Evolutionary conservation across 768 basidiomycete genomes (phyloP).

Genomic region (Mycena amicta): DNA sequence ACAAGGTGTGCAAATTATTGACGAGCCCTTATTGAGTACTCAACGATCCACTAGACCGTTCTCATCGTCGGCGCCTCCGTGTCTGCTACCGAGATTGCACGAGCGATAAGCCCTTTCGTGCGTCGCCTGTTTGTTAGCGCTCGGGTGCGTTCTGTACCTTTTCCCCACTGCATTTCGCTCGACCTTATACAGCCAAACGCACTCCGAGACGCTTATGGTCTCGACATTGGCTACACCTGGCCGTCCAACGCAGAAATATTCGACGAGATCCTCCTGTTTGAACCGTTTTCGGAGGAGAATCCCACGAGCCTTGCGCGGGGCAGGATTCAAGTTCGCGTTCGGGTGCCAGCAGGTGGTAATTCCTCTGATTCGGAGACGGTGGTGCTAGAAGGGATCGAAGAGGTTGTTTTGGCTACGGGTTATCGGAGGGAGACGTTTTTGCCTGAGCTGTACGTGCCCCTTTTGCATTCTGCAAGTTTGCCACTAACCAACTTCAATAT

Average conservation of each 20-base stretch:
- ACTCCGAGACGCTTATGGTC: slow-evolving; percentile 8
- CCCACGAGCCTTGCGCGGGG: neutral
- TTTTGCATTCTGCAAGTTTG: too few species aligned
- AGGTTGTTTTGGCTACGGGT: slow-evolving; percentile 34
- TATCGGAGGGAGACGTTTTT: slow-evolving; percentile 34
- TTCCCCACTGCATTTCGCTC: too few species aligned
- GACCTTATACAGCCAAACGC: slow-evolving; percentile 28
- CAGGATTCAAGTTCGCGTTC: too few species aligned
- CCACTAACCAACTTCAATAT: too few species aligned
- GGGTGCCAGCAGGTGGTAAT: too few species aligned
- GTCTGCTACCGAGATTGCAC: slow-evolving; percentile 20
- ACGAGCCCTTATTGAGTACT: too few species aligned
- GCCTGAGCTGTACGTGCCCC: slow-evolving; percentile 6
- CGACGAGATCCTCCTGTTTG: slow-evolving; percentile 30
- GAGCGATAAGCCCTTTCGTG: slow-evolving; percentile 12
- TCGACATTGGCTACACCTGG: slow-evolving; percentile 23
- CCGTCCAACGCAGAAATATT: slow-evolving; percentile 29
- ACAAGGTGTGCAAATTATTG: too few species aligned
- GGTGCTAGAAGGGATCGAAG: slow-evolving; percentile 28
- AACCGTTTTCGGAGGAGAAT: slow-evolving; percentile 23
- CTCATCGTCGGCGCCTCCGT: slow-evolving; percentile 20
- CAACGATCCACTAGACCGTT: too few species aligned
- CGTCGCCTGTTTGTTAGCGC: slow-evolving; percentile 15
- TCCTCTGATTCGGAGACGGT: too few species aligned
- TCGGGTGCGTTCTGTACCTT: slow-evolving; percentile 12